These are phyloP conservation scores for Serendipita sp. DNA, from an alignment of 768 basidiomycete genomes.

Conservation along the genomic window DNA sequence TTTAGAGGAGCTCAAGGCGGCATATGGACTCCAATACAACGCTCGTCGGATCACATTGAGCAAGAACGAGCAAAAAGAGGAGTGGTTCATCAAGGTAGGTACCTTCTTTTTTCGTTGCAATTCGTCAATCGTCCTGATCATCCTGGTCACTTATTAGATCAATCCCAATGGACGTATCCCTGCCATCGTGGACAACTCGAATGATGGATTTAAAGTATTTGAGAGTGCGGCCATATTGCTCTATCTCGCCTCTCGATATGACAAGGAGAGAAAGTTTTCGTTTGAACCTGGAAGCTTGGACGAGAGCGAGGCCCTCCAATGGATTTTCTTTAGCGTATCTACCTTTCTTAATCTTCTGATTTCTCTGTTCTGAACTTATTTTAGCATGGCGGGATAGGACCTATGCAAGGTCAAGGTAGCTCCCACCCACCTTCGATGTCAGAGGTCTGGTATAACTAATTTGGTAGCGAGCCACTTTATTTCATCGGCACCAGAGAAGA, in stretches of 20 bases:
- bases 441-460: background rate
- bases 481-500: constrained; percentile 43
- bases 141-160: constrained; percentile 39
- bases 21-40: constrained; percentile 29
- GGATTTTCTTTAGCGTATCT: constrained; percentile 59
- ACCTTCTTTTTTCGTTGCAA: background rate
- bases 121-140: constrained; percentile 20
- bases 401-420: constrained; percentile 67
- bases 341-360: background rate
- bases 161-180: constrained; percentile 42
- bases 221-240: constrained; percentile 69
- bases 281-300: constrained; percentile 41
- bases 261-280: constrained; percentile 53
- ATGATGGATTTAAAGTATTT: constrained; percentile 47
- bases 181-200: constrained; percentile 41
- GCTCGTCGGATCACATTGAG: constrained; percentile 37
- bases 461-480: constrained; percentile 51
- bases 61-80: constrained; percentile 62
- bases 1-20: constrained; percentile 46
- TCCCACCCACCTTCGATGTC: constrained; percentile 4
- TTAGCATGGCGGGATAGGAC: constrained; percentile 66
- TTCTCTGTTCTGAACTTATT: background rate
- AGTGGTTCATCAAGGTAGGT: constrained; percentile 47
- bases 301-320: constrained; percentile 60
- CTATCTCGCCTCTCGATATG: constrained; percentile 67